Conservation (phyloP, 1,139 yeast species). For the Pichia sp. region DNA sequence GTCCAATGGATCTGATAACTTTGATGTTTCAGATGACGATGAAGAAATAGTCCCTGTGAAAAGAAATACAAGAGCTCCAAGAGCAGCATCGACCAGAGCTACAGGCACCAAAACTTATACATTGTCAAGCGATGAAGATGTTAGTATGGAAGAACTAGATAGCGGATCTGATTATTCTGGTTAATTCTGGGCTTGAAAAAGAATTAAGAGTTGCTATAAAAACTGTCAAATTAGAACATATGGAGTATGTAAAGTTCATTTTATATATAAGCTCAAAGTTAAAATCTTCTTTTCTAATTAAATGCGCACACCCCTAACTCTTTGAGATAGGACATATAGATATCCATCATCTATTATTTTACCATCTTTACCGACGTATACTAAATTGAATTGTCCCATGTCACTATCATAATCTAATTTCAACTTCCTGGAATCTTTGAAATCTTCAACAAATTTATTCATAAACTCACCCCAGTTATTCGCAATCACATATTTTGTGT, state of each 20-base stretch:
- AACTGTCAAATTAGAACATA: too few relatives aligned
- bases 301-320: slow-evolving; percentile 4
- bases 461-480: slow-evolving; percentile 44
- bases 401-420: slow-evolving; percentile 82
- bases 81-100: neutral
- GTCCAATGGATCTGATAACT: slow-evolving; percentile 8
- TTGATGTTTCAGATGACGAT: neutral
- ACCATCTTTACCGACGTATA: slow-evolving; percentile 46
- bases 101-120: neutral
- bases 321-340: slow-evolving; percentile 46
- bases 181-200: too few relatives aligned
- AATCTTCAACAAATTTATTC: slow-evolving; percentile 36
- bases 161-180: slow-evolving; percentile 3
- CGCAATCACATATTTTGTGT: slow-evolving; percentile 51
- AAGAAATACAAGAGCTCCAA: neutral
- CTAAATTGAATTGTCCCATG: slow-evolving; percentile 77
- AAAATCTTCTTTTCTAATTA: neutral
- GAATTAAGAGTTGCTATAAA: too few relatives aligned
- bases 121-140: slow-evolving; percentile 7
- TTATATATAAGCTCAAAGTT: too few relatives aligned
- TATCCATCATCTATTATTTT: slow-evolving; percentile 30
- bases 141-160: slow-evolving; percentile 1
- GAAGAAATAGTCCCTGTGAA: neutral
- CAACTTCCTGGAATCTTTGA: slow-evolving; percentile 41
- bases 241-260: too few relatives aligned